phyloP scores from a whole-genome alignment of 2,329 filamentous ascomycete species.

The Penicillium capsulatum region DNA sequence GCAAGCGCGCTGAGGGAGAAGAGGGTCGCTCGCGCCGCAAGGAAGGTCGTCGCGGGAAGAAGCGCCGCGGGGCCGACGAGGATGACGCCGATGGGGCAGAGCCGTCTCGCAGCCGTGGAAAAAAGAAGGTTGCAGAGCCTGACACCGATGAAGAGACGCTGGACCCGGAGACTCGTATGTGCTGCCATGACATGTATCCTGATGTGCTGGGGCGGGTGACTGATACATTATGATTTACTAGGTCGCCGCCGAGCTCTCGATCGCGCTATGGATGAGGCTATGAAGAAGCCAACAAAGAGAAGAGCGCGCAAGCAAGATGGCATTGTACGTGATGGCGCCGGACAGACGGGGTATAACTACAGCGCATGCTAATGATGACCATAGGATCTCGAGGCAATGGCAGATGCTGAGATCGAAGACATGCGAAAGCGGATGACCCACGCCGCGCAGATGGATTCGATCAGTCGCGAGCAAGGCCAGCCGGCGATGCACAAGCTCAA shows the following conservation, averaged over 20 bases:
- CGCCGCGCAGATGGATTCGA: constrained; percentile 81
- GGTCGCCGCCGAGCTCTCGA: constrained; percentile 76
- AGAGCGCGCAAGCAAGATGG: constrained; percentile 75
- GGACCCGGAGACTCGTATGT: constrained; percentile 75
- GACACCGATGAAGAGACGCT: constrained; percentile 68
- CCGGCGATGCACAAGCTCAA: constrained; percentile 91
- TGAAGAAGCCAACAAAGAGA: constrained; percentile 73
- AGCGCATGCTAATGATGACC: constrained; percentile 9
- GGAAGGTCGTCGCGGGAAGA: constrained; percentile 53
- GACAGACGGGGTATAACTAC: not conserved
- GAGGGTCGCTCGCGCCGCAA: constrained; percentile 68
- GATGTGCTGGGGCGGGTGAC: not conserved
- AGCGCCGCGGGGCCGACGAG: constrained; percentile 64
- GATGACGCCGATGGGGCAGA: constrained; percentile 50
- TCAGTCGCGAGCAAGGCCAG: constrained; percentile 70
- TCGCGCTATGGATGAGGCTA: constrained; percentile 77
- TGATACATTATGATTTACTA: constrained; percentile 26
- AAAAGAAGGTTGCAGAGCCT: constrained; percentile 46
- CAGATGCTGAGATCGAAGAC: constrained; percentile 82
- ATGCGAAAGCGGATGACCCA: constrained; percentile 87
- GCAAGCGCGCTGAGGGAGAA: constrained; percentile 59
- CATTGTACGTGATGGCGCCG: constrained; percentile 58
- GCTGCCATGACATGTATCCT: not conserved
- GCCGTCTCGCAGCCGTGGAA: constrained; percentile 49
- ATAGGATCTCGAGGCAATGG: constrained; percentile 82